Evolutionary conservation across 1,284 basidiomycete species (phyloP).

Genomic region (Papiliotrema flavescens): DNA sequence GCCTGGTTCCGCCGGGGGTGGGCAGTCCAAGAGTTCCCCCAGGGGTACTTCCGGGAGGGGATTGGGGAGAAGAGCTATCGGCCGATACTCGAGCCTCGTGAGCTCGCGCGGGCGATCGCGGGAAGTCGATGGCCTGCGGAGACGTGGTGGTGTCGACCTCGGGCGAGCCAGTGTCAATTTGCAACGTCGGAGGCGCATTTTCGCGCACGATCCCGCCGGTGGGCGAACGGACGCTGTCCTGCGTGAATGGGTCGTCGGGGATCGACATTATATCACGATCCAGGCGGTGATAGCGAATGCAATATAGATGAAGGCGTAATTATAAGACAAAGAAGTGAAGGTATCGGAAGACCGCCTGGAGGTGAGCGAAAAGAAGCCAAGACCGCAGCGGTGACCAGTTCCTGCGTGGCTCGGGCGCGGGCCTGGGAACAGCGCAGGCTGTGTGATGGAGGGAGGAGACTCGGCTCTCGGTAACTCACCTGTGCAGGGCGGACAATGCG

Average conservation of each 20-base stretch:
- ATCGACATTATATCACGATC: slow-evolving; percentile 28
- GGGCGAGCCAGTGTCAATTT: neutral
- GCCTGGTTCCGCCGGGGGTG: slow-evolving; percentile 25
- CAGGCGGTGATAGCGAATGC: no score
- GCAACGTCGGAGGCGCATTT: neutral
- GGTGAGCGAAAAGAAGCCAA: no score
- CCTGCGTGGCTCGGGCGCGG: no score
- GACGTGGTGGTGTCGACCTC: neutral
- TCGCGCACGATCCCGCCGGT: slow-evolving; percentile 12
- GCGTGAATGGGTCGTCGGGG: slow-evolving; percentile 35
- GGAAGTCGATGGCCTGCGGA: neutral
- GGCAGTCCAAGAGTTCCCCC: slow-evolving; percentile 1
- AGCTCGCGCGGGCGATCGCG: neutral
- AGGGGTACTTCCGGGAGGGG: neutral
- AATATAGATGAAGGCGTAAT: no score
- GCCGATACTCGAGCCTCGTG: neutral
- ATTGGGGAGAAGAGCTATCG: neutral
- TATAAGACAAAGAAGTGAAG: no score
- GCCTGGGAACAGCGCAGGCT: no score
- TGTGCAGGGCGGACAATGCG: no score
- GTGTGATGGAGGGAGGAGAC: no score
- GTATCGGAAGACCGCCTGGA: no score
- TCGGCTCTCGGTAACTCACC: no score
- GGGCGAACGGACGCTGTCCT: slow-evolving; percentile 14
- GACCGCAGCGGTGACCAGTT: no score